Evolutionary conservation across 495 filamentous ascomycete genomes (phyloP).

Genomic region (Apodospora peruviana): DNA sequence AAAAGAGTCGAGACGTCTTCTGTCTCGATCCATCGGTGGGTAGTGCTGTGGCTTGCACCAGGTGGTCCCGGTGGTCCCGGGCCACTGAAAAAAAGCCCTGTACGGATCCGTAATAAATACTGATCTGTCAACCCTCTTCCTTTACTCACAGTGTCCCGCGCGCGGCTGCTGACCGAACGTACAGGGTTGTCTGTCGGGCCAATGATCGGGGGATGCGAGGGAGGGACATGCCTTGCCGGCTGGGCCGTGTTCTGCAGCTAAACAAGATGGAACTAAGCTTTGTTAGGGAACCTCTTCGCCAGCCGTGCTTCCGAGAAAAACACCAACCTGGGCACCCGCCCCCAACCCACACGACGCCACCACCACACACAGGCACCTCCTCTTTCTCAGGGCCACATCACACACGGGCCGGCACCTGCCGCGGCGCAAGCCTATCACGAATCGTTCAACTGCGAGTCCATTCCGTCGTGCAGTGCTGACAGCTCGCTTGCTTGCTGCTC

Average conservation of each 20-base stretch:
- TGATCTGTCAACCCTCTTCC: too few species aligned
- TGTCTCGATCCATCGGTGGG: too few species aligned
- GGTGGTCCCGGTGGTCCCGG: too few species aligned
- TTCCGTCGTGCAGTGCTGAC: constrained; percentile 2
- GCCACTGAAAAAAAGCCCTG: too few species aligned
- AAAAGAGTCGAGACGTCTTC: too few species aligned
- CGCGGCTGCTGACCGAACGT: too few species aligned
- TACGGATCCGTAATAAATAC: too few species aligned
- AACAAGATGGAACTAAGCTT: constrained; percentile 8
- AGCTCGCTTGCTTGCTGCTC: background rate
- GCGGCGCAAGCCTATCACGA: constrained; percentile 1
- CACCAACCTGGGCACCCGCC: background rate
- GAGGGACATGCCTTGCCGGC: background rate
- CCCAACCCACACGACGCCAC: background rate
- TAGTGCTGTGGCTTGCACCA: too few species aligned
- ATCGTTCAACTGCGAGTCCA: background rate
- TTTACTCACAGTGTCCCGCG: too few species aligned
- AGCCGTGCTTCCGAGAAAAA: constrained; percentile 2
- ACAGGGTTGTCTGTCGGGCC: too few species aligned
- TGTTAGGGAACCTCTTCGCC: constrained; percentile 18
- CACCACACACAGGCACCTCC: background rate
- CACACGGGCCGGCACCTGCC: constrained; percentile 9
- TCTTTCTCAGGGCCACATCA: background rate
- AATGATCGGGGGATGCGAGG: background rate
- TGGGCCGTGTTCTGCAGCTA: background rate